Conservation (phyloP, 169 alveolate genomes). For the Cryptosporidium felis region DNA sequence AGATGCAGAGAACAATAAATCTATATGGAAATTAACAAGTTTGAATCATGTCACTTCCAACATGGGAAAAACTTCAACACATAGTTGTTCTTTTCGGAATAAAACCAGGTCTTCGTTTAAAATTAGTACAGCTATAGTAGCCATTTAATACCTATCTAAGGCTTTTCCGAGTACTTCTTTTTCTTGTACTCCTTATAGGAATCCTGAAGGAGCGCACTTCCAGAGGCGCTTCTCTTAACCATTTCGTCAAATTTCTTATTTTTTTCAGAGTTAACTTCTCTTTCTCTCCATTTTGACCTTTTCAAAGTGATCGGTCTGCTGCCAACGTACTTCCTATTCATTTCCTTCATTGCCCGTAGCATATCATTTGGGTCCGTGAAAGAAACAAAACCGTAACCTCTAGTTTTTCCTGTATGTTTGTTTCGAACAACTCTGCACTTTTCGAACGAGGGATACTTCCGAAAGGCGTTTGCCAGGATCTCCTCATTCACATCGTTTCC, state of each 20-base stretch:
- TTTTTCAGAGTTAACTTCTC: constrained; percentile 84
- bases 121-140: neutral
- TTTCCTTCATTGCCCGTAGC: constrained; percentile 92
- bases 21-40: neutral
- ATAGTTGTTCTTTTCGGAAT: too few species aligned
- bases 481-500: constrained; percentile 98
- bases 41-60: neutral
- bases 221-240: neutral
- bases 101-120: neutral
- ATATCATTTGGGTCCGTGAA: constrained; percentile 90
- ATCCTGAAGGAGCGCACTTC: neutral
- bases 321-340: constrained; percentile 95
- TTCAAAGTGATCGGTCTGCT: constrained; percentile 92
- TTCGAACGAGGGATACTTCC: constrained; percentile 93
- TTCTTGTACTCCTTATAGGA: constrained; percentile 7
- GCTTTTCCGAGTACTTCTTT: neutral
- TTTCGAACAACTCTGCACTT: constrained; percentile 90
- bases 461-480: constrained; percentile 94
- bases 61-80: neutral
- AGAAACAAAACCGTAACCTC: constrained; percentile 96
- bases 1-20: constrained; percentile 25
- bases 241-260: constrained; percentile 71
- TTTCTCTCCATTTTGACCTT: constrained; percentile 93
- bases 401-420: constrained; percentile 93
- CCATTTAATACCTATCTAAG: neutral